Evolutionary conservation across 2,329 filamentous ascomycete genomes (phyloP).

Genomic region (Fusarium sp.): DNA sequence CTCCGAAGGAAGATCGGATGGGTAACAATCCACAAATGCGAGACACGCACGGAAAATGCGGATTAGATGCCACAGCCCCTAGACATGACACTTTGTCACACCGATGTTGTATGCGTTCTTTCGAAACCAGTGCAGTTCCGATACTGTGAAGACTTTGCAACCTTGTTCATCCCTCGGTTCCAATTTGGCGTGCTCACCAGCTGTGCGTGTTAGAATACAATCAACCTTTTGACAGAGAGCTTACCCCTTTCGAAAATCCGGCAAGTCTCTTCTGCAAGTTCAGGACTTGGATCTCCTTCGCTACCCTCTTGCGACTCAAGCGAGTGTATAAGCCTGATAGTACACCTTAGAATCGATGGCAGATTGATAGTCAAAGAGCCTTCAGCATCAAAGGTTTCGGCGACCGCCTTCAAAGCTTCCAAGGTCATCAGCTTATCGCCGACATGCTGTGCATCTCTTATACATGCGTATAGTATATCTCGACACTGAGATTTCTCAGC

Average conservation of each 20-base stretch:
- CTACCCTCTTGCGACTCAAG: constrained; percentile 49
- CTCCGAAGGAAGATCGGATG: constrained; percentile 54
- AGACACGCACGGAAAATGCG: constrained; percentile 66
- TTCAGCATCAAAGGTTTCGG: constrained; percentile 39
- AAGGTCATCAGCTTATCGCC: constrained; percentile 68
- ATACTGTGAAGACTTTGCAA: constrained; percentile 63
- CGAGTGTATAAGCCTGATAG: constrained; percentile 59
- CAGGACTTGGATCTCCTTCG: not conserved
- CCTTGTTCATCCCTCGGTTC: constrained; percentile 51
- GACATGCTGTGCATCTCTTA: constrained; percentile 75
- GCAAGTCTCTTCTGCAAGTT: constrained; percentile 61
- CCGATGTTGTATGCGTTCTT: constrained; percentile 83
- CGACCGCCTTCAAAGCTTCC: constrained; percentile 48
- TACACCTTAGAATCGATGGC: constrained; percentile 57
- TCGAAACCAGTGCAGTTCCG: constrained; percentile 85
- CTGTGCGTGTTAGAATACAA: constrained; percentile 31
- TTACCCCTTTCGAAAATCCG: constrained; percentile 57
- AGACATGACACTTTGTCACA: constrained; percentile 65
- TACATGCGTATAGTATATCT: constrained; percentile 80
- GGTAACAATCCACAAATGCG: constrained; percentile 61
- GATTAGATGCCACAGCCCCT: constrained; percentile 63
- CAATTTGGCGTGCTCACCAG: constrained; percentile 43
- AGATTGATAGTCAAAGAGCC: constrained; percentile 42
- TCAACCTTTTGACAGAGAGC: constrained; percentile 3
- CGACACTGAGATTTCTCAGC: constrained; percentile 57